Evolutionary conservation across 2,329 filamentous ascomycete genomes (phyloP), one percentile per base, ranked within the genome.

Genomic region (Verticillium albo-atrum): DNA sequence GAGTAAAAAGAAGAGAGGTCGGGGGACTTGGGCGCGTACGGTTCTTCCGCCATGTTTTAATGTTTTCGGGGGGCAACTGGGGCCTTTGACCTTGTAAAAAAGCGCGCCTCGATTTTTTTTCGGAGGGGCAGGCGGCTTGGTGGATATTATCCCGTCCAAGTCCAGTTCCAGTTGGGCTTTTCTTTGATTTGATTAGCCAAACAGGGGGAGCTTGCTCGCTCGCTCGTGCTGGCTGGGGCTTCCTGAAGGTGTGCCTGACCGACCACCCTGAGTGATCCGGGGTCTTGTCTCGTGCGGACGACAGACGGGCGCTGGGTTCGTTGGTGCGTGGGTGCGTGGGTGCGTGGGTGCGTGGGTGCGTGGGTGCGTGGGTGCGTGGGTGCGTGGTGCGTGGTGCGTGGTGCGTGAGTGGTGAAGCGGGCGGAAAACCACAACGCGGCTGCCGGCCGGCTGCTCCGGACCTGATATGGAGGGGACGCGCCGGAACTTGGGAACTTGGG

Each of bases 21-120:
- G 68, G 83, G 83, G 67, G 82, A 85, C 71, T 79, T 82, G 65
- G 83, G 83, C 65, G 79, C 82, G 74, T 85, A 85, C 62, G 72
- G 75, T 68, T 81, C 79, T 69, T 77, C 75, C 66, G 75, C 77
- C 76, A 83, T 83, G 75, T 74, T 77, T 70, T 67, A 57, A 53
- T 34, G 32, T 56, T 58, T 51, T 56, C n/a, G 42, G 42, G 42
- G 42, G 20, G 14, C 42, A 50, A 50, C 42, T 50, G 42, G 42
- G 42, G 42, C 42, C 42, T 50, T 50, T 50, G 42, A 10, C 20
- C 42, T 23, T 23, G 37, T 50, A 25, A 50, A 50, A 50, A 50
- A 50, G 20, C 42, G 42, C 42, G 42, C 42, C 42, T 50, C 42
- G 20, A 50, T 50, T 50, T 50, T 50, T 50, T 23, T 23, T 50